Percentiles rank a stretch among this genome's conserved stretches.
These are phyloP conservation scores for Macrophomina pseudophaseolina DNA, from an alignment of 2,329 filamentous ascomycete species.

Conservation along the genomic window DNA sequence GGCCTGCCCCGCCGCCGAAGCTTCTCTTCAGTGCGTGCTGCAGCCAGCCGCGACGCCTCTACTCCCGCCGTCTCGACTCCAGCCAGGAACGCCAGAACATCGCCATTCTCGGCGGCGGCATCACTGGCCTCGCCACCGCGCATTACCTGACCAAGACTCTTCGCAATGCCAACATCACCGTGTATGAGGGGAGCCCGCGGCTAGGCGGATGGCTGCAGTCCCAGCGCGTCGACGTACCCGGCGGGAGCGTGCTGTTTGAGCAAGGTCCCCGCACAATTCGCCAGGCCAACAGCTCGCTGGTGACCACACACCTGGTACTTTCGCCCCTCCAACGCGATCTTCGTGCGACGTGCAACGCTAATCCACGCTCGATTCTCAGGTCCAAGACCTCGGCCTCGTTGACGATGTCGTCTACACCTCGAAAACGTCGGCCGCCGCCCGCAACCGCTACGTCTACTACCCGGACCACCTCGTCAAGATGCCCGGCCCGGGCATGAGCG, in stretches of 20 bases:
- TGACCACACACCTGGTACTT: constrained; percentile 73
- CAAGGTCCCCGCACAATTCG: constrained; percentile 80
- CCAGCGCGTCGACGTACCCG: constrained; percentile 64
- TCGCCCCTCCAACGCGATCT: background rate
- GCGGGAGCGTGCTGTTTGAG: constrained; percentile 75
- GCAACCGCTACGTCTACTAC: constrained; percentile 84
- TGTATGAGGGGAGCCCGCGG: constrained; percentile 75
- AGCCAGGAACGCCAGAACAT: constrained; percentile 40
- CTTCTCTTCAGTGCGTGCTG: constrained; percentile 1
- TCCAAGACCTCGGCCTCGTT: constrained; percentile 57
- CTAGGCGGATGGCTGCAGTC: constrained; percentile 87
- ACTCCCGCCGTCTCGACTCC: constrained; percentile 34
- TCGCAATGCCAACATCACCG: constrained; percentile 72
- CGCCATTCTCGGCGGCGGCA: constrained; percentile 59
- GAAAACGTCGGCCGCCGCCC: constrained; percentile 57
- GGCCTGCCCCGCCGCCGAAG: background rate
- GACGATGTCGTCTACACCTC: constrained; percentile 62
- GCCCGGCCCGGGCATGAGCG: constrained; percentile 45
- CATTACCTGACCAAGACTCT: constrained; percentile 75
- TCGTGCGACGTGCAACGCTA: background rate
- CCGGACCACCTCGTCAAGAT: constrained; percentile 76
- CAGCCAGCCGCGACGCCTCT: constrained; percentile 33
- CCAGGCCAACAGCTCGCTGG: constrained; percentile 62
- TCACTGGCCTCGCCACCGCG: constrained; percentile 58
- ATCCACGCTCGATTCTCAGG: background rate